phyloP scores from a whole-genome alignment of 23 red algal genomes.

The Gracilaria domingensis region DNA sequence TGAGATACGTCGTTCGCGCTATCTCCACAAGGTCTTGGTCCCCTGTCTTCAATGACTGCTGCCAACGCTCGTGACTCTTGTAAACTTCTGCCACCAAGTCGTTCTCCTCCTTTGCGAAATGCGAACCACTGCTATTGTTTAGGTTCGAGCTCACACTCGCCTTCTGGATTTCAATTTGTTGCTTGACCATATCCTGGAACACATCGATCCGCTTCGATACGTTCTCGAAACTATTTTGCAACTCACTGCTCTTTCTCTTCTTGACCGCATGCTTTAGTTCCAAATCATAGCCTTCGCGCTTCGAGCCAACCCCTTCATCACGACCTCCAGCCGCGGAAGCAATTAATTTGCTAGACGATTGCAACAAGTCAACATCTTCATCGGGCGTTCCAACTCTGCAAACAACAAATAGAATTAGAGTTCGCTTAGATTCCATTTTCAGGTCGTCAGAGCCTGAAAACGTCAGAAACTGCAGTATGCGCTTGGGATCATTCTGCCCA shows the following conservation, averaged over 20 bases:
- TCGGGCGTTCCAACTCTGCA: conserved; percentile 3
- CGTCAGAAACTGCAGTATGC: neutral
- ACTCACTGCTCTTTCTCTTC: neutral
- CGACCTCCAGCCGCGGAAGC: neutral
- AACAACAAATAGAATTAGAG: neutral
- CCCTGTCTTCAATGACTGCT: neutral
- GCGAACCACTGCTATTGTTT: neutral
- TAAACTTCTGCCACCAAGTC: neutral
- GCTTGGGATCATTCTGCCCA: conserved; percentile 14
- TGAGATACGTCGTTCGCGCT: neutral
- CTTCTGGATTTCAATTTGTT: conserved; percentile 25
- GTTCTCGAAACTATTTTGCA: conserved; percentile 12
- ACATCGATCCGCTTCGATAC: neutral
- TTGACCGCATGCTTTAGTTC: neutral
- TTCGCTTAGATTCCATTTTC: conserved; percentile 1
- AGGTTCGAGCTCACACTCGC: neutral
- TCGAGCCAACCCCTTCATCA: neutral
- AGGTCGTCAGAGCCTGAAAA: neutral
- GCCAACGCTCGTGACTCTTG: neutral
- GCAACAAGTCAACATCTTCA: neutral
- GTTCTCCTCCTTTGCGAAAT: neutral
- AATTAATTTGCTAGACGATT: neutral
- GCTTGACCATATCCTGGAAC: neutral
- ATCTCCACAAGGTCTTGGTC: neutral
- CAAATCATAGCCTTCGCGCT: neutral